Evolutionary conservation across 352 stramenopile genomes (phyloP).

Genomic region (Globisporangium ultimum): DNA sequence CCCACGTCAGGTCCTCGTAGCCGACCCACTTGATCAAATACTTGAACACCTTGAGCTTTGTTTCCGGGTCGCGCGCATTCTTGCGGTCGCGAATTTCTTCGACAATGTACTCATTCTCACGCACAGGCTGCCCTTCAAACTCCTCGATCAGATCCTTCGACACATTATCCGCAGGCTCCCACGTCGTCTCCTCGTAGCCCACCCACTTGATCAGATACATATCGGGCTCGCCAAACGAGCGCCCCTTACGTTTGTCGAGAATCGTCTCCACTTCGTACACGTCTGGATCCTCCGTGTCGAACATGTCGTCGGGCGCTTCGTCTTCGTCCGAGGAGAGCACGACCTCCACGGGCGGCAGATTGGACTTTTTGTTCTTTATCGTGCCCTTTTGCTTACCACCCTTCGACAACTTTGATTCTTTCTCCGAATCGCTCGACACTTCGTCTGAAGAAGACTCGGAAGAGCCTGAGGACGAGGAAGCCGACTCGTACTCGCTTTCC

Average conservation of each 20-base stretch:
- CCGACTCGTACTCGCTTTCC: conserved; percentile 29
- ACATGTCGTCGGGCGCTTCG: conserved; percentile 71
- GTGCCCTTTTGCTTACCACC: conserved; percentile 2
- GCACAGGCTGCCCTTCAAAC: conserved; percentile 64
- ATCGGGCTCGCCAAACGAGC: conserved; percentile 48
- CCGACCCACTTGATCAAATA: conserved; percentile 87
- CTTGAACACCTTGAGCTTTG: conserved; percentile 66
- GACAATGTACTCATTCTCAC: conserved; percentile 77
- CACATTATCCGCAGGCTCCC: conserved; percentile 73
- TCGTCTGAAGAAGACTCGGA: conserved; percentile 12
- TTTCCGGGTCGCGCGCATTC: conserved; percentile 58
- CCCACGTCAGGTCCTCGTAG: conserved; percentile 80
- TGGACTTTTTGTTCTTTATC: conserved; percentile 41
- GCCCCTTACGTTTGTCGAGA: conserved; percentile 46
- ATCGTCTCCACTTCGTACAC: conserved; percentile 83
- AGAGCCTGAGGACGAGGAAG: conserved; percentile 16
- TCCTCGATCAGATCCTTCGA: conserved; percentile 80
- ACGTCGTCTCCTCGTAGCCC: conserved; percentile 75
- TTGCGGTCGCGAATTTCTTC: conserved; percentile 70
- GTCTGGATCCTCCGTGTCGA: conserved; percentile 72
- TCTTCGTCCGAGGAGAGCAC: conserved; percentile 75
- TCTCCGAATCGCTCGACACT: conserved; percentile 25
- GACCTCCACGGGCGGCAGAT: conserved; percentile 52
- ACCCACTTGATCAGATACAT: conserved; percentile 84
- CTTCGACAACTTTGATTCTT: conserved; percentile 21